Percentiles rank a stretch among this genome's conserved stretches.
Conservation (phyloP, 805 yeast species). For the Suhomyces prunicola region DNA sequence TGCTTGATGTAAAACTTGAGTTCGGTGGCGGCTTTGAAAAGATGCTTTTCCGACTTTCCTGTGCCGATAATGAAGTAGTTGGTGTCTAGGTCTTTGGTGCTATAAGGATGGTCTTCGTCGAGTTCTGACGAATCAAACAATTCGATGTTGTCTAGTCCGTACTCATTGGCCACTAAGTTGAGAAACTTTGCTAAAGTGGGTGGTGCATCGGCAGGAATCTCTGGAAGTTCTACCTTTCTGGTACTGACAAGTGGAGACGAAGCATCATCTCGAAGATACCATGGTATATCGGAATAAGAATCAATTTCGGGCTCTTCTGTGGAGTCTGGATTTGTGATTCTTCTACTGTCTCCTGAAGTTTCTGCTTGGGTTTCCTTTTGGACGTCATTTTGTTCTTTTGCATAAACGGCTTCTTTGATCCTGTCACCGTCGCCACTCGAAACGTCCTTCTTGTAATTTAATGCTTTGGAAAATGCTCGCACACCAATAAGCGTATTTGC, state of each 20-base stretch:
- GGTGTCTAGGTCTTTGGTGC: conserved; percentile 24
- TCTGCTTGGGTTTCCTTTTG: neutral
- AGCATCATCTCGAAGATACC: conserved; percentile 56
- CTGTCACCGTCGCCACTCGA: neutral
- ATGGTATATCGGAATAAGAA: conserved; percentile 37
- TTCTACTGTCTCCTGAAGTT: neutral
- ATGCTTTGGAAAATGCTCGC: neutral
- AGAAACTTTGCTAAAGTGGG: conserved; percentile 43
- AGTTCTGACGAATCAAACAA: conserved; percentile 61
- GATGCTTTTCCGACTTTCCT: conserved; percentile 75
- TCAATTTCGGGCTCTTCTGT: neutral
- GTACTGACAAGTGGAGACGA: conserved; percentile 27
- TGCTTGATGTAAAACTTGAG: conserved; percentile 59
- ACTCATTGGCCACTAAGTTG: conserved; percentile 48
- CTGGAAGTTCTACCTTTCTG: conserved; percentile 42
- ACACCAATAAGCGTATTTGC: neutral
- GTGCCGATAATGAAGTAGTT: conserved; percentile 56
- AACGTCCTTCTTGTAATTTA: neutral
- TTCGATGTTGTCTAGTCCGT: conserved; percentile 62
- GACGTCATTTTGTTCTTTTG: neutral
- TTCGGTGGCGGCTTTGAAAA: conserved; percentile 64
- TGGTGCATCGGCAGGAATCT: conserved; percentile 61
- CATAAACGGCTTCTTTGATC: neutral
- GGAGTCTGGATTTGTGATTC: neutral
- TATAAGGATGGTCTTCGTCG: conserved; percentile 27